These are phyloP conservation scores for Metroxylon sagu DNA, from an alignment of 176 grass and related monocot species.

Conservation along the genomic window DNA sequence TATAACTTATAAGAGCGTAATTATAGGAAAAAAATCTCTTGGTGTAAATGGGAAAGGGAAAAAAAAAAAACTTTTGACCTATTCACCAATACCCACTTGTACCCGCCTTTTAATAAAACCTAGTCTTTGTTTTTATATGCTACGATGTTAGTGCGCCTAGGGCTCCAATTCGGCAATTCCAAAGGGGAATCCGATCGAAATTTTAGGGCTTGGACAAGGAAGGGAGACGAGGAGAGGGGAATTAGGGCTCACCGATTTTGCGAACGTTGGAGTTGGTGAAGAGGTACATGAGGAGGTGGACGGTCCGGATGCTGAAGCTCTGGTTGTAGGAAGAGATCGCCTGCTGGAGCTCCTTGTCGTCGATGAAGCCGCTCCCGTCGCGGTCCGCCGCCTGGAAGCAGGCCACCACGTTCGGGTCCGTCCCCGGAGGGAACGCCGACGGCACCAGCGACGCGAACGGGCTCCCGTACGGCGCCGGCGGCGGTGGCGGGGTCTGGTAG, in stretches of 20 bases:
- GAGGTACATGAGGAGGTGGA: conserved; percentile 95
- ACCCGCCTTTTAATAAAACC: too few relatives aligned
- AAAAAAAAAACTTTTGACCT: too few relatives aligned
- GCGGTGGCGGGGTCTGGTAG: not conserved
- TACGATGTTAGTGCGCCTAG: too few relatives aligned
- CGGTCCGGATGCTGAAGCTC: conserved; percentile 83
- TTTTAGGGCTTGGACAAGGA: not conserved
- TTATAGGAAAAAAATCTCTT: too few relatives aligned
- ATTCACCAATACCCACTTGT: too few relatives aligned
- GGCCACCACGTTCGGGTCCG: conserved; percentile 83
- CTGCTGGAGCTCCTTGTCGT: conserved; percentile 92
- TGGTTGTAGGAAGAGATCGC: conserved; percentile 72
- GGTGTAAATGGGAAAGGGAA: too few relatives aligned
- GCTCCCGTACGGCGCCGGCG: conserved; percentile 13
- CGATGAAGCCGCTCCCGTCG: conserved; percentile 82
- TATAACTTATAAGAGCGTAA: too few relatives aligned
- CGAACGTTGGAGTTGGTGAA: conserved; percentile 83
- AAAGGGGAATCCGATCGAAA: too few relatives aligned
- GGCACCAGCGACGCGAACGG: conserved; percentile 69
- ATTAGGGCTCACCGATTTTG: conserved; percentile 51
- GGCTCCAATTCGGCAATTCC: too few relatives aligned
- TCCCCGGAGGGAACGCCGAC: conserved; percentile 60
- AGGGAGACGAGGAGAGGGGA: not conserved
- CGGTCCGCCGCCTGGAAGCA: conserved; percentile 90
- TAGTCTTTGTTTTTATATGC: too few relatives aligned